A percentile compares a stretch with the other conserved stretches of the same genome.
phyloP scores from a whole-genome alignment of 495 filamentous ascomycete species.

The Hypoxylon lenormandii region DNA sequence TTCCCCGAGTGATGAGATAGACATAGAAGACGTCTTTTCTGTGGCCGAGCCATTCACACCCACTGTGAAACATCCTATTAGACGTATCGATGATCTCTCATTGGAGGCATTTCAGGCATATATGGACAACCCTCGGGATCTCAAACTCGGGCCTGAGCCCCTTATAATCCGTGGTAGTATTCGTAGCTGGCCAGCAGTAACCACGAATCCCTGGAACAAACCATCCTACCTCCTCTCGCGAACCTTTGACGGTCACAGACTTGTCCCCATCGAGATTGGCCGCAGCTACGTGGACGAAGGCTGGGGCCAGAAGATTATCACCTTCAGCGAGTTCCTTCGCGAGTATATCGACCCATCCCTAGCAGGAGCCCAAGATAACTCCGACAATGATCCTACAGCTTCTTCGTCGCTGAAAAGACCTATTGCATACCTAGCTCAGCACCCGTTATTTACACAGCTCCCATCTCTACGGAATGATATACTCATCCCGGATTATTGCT shows the following conservation, averaged over 20 bases:
- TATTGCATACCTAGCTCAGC: slow-evolving; percentile 88
- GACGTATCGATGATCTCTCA: slow-evolving; percentile 55
- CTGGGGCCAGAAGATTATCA: slow-evolving; percentile 87
- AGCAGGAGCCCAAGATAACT: slow-evolving; percentile 5
- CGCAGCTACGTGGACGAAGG: slow-evolving; percentile 84
- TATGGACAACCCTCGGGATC: slow-evolving; percentile 54
- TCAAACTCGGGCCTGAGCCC: slow-evolving; percentile 62
- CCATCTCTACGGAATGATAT: slow-evolving; percentile 82
- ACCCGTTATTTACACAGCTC: slow-evolving; percentile 86
- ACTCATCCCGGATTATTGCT: slow-evolving; percentile 84
- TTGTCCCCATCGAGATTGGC: slow-evolving; percentile 91
- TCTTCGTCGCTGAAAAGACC: slow-evolving; percentile 41
- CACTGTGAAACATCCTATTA: slow-evolving; percentile 54
- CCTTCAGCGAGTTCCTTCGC: slow-evolving; percentile 77
- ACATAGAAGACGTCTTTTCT: slow-evolving; percentile 52
- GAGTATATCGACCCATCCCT: slow-evolving; percentile 61
- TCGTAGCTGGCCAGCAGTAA: slow-evolving; percentile 82
- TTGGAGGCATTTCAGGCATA: slow-evolving; percentile 75
- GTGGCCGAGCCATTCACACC: slow-evolving; percentile 58
- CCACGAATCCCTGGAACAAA: slow-evolving; percentile 74
- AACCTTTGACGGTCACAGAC: slow-evolving; percentile 79
- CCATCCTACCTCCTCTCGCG: slow-evolving; percentile 78
- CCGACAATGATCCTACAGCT: slow-evolving; percentile 13
- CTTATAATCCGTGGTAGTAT: slow-evolving; percentile 75
- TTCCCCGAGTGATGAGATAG: slow-evolving; percentile 40